Conservation (phyloP, 257 asterid species). For the Leptodermis oblonga region DNA sequence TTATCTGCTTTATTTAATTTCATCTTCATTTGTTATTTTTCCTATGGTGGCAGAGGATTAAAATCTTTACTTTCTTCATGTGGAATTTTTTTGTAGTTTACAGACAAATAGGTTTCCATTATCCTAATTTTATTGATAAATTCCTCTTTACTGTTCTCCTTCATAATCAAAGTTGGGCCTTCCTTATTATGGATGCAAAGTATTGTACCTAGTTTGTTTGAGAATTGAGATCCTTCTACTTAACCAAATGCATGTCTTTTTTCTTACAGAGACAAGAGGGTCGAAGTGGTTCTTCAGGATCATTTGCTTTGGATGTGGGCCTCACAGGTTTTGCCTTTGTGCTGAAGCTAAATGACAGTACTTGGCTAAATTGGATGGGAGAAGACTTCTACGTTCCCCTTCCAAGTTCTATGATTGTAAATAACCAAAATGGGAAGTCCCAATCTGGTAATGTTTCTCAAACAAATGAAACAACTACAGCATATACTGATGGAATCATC, state of each 20-base stretch:
- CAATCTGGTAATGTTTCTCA: conserved; percentile 34
- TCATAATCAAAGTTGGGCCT: not conserved
- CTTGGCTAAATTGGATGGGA: conserved; percentile 76
- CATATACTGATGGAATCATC: conserved; percentile 64
- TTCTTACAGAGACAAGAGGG: conserved; percentile 58
- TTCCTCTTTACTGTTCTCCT: not conserved
- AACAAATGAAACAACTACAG: conserved; percentile 34
- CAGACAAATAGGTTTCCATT: not conserved
- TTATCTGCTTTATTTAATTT: not conserved
- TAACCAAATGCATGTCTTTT: conserved; percentile 18
- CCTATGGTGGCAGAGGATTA: not conserved
- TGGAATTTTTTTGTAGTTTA: not conserved
- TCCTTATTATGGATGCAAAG: not conserved
- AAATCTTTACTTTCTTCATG: not conserved
- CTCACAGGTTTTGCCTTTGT: conserved; percentile 65
- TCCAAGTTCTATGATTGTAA: conserved; percentile 29
- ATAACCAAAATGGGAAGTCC: conserved; percentile 20
- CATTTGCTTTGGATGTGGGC: conserved; percentile 58
- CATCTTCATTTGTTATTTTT: too few relatives aligned
- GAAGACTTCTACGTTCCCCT: conserved; percentile 74
- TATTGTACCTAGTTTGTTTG: not conserved
- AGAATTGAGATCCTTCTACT: conserved; percentile 4
- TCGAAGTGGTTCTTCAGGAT: conserved; percentile 55
- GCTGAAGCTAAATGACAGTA: conserved; percentile 64
- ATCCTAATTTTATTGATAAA: not conserved